A percentile compares a stretch with the other conserved stretches of the same genome.
phyloP scores from a whole-genome alignment of 1,284 basidiomycete species.

The Puccinia horiana region DNA sequence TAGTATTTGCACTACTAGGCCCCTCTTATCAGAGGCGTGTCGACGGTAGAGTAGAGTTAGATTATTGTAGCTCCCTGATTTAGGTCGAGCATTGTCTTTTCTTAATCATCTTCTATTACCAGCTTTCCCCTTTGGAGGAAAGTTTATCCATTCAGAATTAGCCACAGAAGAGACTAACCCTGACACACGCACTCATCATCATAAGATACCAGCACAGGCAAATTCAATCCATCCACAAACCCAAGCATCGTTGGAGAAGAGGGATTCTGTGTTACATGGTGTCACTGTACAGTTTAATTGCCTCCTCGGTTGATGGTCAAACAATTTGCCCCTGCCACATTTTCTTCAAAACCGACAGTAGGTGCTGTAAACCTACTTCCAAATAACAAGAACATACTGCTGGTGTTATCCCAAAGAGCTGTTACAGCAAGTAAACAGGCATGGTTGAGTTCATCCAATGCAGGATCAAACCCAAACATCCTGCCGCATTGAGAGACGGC shows the following conservation, averaged over 20 bases:
- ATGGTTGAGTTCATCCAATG: constrained; percentile 1
- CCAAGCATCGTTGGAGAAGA: too few species aligned
- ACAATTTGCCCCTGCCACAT: background rate
- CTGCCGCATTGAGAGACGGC: background rate
- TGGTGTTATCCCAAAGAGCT: background rate
- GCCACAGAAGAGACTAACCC: too few species aligned
- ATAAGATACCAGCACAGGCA: background rate
- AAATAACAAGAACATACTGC: background rate
- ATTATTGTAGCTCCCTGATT: too few species aligned
- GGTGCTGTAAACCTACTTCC: background rate
- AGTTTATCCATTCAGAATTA: too few species aligned
- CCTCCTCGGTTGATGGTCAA: background rate
- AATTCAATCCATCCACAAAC: constrained; percentile 16
- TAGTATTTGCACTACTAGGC: too few species aligned
- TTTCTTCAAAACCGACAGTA: background rate
- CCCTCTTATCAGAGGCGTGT: too few species aligned
- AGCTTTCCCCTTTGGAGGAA: too few species aligned
- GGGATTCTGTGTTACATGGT: background rate
- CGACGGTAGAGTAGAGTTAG: too few species aligned
- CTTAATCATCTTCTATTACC: too few species aligned
- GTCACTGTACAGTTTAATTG: background rate
- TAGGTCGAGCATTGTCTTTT: too few species aligned
- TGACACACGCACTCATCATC: constrained; percentile 11
- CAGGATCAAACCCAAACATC: background rate
- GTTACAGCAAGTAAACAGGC: background rate